These are phyloP conservation scores for Hydrangea macrophylla DNA, from an alignment of 148 eudicot species.

Conservation along the genomic window DNA sequence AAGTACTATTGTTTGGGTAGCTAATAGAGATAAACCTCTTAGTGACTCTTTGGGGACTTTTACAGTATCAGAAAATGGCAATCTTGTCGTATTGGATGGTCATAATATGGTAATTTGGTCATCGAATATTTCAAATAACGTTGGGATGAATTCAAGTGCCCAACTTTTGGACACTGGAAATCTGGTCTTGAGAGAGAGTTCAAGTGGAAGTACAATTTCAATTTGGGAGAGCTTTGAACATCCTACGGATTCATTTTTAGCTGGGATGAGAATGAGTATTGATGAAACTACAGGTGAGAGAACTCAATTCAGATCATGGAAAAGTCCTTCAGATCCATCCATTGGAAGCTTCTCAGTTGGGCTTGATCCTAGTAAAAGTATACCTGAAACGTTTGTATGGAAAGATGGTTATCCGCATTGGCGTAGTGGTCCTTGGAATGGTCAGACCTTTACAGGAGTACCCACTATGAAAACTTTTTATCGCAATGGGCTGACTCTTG, in stretches of 20 bases:
- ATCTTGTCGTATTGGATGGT: conserved; percentile 31
- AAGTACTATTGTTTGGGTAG: conserved; percentile 39
- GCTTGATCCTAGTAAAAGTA: conserved; percentile 3
- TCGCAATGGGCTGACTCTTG: background rate
- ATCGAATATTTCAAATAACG: conserved; percentile 15
- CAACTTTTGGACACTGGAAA: conserved; percentile 39
- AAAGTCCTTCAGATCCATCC: conserved; percentile 38
- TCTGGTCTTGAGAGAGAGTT: conserved; percentile 22
- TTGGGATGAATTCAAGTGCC: conserved; percentile 9
- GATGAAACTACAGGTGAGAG: background rate
- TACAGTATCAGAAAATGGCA: conserved; percentile 27
- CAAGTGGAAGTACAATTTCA: background rate
- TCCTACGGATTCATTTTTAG: conserved; percentile 30
- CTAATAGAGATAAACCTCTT: conserved; percentile 40
- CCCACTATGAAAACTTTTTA: background rate
- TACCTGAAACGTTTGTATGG: conserved; percentile 33
- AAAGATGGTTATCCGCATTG: conserved; percentile 26
- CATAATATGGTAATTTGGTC: conserved; percentile 33
- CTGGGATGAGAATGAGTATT: conserved; percentile 19
- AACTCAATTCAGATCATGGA: conserved; percentile 34
- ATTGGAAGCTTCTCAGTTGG: conserved; percentile 32
- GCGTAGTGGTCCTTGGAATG: conserved; percentile 49
- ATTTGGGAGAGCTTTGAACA: conserved; percentile 39
- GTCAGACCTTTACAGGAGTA: conserved; percentile 26
- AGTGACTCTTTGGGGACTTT: conserved; percentile 30